These are phyloP conservation scores for Saccharomycopsis guyanensis DNA, from an alignment of 805 yeast species.

Conservation along the genomic window DNA sequence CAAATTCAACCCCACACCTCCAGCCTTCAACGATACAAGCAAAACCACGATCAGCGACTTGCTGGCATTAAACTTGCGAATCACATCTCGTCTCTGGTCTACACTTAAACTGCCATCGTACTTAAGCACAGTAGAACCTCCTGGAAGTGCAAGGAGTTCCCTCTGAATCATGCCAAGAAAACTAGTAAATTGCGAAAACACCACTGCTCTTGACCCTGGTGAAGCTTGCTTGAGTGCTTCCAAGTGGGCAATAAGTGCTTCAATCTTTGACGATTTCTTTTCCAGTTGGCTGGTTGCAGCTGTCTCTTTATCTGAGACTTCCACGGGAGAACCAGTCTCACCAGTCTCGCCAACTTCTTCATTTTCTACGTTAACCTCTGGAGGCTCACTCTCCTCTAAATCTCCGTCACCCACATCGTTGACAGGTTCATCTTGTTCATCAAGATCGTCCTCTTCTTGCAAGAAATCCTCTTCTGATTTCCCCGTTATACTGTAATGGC, in stretches of 20 bases:
- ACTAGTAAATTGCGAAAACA: conserved; percentile 85
- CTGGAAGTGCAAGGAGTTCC: conserved; percentile 40
- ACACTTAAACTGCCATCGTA: conserved; percentile 78
- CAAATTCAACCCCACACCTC: conserved; percentile 92
- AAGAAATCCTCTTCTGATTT: conserved; percentile 47
- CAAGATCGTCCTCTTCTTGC: conserved; percentile 28
- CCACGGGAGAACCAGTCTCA: background rate
- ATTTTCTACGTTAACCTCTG: background rate
- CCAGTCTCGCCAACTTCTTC: background rate
- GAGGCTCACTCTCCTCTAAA: background rate
- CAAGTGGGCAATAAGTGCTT: conserved; percentile 33
- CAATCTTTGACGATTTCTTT: background rate
- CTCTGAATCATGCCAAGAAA: conserved; percentile 67
- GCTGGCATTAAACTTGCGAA: conserved; percentile 45
- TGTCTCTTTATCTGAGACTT: background rate
- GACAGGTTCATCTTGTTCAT: conserved; percentile 26
- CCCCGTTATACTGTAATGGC: conserved; percentile 51
- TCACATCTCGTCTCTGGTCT: conserved; percentile 53
- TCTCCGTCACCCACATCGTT: background rate
- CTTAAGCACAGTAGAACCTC: conserved; percentile 50
- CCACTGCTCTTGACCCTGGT: conserved; percentile 69
- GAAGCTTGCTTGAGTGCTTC: conserved; percentile 44
- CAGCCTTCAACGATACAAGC: conserved; percentile 83
- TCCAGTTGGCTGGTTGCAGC: background rate
- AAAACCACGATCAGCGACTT: conserved; percentile 23